Percentiles rank a stretch among this genome's conserved stretches.
Conservation (phyloP, 1,284 basidiomycete species). For the Inonotus obliquus region DNA sequence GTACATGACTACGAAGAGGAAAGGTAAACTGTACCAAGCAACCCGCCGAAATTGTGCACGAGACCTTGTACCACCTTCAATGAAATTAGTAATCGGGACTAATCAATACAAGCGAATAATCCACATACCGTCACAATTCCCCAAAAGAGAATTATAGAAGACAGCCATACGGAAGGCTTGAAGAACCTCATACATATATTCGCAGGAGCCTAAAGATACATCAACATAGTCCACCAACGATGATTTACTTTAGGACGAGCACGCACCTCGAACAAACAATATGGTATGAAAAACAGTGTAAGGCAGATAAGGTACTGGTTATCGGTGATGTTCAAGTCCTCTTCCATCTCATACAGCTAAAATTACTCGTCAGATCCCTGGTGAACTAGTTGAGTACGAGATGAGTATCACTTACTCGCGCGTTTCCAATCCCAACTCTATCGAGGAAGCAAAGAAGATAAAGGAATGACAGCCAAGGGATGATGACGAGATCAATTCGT, state of each 20-base stretch:
- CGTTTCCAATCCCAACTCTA: background rate
- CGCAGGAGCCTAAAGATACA: conserved; percentile 46
- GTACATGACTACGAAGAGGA: background rate
- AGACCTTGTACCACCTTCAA: conserved; percentile 63
- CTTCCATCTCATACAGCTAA: no score
- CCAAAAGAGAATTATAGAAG: conserved; percentile 58
- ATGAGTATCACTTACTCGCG: background rate
- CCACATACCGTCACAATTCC: conserved; percentile 67
- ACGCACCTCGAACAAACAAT: conserved; percentile 52
- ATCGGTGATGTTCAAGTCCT: conserved; percentile 44
- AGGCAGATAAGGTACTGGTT: conserved; percentile 60
- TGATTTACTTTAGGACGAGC: conserved; percentile 5
- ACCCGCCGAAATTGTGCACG: conserved; percentile 56
- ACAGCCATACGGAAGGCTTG: conserved; percentile 61
- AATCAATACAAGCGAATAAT: background rate
- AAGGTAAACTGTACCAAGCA: conserved; percentile 44
- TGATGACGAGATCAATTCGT: background rate
- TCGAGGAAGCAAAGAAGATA: background rate
- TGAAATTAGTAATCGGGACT: conserved; percentile 2
- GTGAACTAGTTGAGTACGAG: background rate
- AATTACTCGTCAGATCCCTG: background rate
- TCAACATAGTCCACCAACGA: background rate
- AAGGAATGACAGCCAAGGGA: background rate
- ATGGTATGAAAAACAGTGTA: conserved; percentile 63
- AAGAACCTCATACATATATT: conserved; percentile 68